These are phyloP conservation scores for Cinnamomum micranthum DNA, from an alignment of 164 flowering plant species.

Conservation along the genomic window DNA sequence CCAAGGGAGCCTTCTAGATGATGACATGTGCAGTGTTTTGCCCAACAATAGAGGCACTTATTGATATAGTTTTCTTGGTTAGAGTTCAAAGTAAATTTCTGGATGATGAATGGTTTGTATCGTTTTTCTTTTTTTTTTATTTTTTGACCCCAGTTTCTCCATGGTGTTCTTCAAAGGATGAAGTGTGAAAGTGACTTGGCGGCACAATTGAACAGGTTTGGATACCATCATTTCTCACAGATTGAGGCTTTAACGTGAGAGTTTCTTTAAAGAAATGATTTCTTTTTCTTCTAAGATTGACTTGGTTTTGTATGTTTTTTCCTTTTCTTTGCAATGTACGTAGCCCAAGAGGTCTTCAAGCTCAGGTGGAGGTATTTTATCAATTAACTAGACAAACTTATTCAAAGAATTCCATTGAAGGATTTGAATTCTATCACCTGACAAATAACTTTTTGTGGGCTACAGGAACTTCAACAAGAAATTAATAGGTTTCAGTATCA, in stretches of 20 bases:
- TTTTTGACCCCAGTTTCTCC: slow-evolving; percentile 33
- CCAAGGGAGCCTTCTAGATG: too few species aligned
- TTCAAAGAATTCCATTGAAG: background rate
- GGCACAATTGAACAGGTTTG: slow-evolving; percentile 34
- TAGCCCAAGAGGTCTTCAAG: background rate
- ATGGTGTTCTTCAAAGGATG: slow-evolving; percentile 35
- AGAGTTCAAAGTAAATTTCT: background rate
- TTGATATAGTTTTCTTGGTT: background rate
- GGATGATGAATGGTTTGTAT: background rate
- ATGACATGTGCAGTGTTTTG: too few species aligned
- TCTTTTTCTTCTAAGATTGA: background rate
- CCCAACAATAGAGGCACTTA: too few species aligned
- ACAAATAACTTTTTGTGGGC: background rate
- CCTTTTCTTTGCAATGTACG: too few species aligned
- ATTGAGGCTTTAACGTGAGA: background rate
- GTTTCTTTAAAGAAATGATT: too few species aligned
- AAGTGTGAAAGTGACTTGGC: slow-evolving; percentile 44
- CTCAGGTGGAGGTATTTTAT: slow-evolving; percentile 4
- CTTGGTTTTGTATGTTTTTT: background rate
- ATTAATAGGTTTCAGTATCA: background rate
- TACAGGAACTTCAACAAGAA: slow-evolving; percentile 10
- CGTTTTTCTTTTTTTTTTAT: background rate
- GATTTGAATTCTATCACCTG: too few species aligned
- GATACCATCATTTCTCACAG: too few species aligned
- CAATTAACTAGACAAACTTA: background rate